phyloP scores from a whole-genome alignment of 495 filamentous ascomycete species.

The Aspergillus diversus region DNA sequence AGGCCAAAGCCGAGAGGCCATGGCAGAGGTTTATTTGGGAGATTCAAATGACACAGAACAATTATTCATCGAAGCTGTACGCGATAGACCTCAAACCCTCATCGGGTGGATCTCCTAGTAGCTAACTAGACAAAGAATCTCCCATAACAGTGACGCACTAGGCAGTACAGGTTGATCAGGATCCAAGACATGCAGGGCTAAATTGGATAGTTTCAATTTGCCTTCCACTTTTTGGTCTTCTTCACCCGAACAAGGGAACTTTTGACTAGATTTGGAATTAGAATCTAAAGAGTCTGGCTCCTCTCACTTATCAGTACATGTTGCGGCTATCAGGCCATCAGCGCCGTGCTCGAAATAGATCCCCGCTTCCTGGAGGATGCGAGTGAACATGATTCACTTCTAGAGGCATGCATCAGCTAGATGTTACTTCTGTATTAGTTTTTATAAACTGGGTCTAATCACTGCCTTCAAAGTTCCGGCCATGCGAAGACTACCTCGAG shows the following conservation, averaged over 20 bases:
- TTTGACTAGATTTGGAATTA: constrained; percentile 38
- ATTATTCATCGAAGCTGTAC: too few species aligned
- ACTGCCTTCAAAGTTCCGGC: too few species aligned
- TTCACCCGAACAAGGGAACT: constrained; percentile 25
- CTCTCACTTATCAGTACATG: constrained; percentile 14
- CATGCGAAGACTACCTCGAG: too few species aligned
- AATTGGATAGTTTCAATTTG: neutral
- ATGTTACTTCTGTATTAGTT: too few species aligned
- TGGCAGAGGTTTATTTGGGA: too few species aligned
- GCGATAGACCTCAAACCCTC: too few species aligned
- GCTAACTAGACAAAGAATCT: constrained; percentile 13
- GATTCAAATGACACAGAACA: too few species aligned
- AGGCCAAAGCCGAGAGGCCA: too few species aligned
- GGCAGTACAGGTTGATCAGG: constrained; percentile 3
- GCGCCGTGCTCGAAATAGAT: neutral
- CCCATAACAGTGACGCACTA: constrained; percentile 12
- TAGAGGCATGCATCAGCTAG: constrained; percentile 14
- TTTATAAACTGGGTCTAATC: too few species aligned
- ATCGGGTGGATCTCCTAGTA: neutral
- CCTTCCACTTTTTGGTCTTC: neutral
- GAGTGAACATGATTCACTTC: neutral
- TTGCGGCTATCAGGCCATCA: constrained; percentile 15
- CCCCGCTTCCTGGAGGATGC: neutral
- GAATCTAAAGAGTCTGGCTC: constrained; percentile 13
- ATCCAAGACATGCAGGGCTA: constrained; percentile 20